Conservation (phyloP, 768 basidiomycete species). For the Agaricus blazei region DNA sequence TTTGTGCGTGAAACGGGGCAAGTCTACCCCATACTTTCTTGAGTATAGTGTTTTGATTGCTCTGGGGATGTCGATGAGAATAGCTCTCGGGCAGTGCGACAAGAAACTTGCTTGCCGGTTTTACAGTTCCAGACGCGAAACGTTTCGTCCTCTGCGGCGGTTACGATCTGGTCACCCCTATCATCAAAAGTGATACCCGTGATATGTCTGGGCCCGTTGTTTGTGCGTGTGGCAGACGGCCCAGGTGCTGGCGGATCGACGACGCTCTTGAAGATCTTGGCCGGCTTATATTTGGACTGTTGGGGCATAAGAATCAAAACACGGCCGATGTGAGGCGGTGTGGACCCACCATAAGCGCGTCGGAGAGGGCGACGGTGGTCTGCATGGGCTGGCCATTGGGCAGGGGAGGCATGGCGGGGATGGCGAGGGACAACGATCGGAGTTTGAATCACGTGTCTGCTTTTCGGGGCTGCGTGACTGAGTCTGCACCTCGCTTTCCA, state of each 20-base stretch:
- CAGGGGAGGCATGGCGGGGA: not conserved
- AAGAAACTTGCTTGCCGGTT: constrained; percentile 83
- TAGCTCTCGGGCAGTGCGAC: constrained; percentile 16
- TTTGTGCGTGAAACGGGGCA: constrained; percentile 93
- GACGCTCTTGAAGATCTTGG: constrained; percentile 81
- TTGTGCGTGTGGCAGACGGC: constrained; percentile 29
- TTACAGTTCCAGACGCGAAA: constrained; percentile 87
- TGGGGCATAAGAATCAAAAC: not conserved
- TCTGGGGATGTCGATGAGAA: constrained; percentile 35
- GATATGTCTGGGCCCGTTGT: constrained; percentile 61
- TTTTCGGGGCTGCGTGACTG: constrained; percentile 13
- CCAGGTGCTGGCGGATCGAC: constrained; percentile 56
- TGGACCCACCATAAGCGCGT: constrained; percentile 43
- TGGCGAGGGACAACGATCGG: constrained; percentile 31
- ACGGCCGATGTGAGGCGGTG: not conserved
- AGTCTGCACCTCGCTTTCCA: constrained; percentile 11
- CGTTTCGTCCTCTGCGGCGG: constrained; percentile 88
- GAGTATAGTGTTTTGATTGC: constrained; percentile 75
- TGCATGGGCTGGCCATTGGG: constrained; percentile 9
- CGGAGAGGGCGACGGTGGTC: constrained; percentile 39
- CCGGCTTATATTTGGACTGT: constrained; percentile 77
- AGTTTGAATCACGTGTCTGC: constrained; percentile 42
- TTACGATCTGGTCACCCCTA: constrained; percentile 79
- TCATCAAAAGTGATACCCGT: constrained; percentile 92
- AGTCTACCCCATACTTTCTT: constrained; percentile 95